Evolutionary conservation across 352 stramenopile species (phyloP).

Genomic region (Globisporangium sylvaticum): DNA sequence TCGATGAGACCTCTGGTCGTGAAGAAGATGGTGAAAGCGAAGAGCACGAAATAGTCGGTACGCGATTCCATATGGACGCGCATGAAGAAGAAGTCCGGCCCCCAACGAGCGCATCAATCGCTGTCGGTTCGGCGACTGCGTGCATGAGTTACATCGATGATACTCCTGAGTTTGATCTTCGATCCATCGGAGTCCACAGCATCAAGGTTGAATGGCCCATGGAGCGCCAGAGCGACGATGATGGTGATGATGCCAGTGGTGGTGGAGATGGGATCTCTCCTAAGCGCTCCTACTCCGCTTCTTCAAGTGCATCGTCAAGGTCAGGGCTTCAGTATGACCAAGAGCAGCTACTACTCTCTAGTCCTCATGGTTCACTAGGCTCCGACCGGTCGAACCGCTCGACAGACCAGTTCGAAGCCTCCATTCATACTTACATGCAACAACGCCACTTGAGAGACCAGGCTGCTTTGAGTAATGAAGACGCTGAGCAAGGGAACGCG

Average conservation of each 20-base stretch:
- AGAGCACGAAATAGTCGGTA: background rate
- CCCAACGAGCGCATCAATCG: background rate
- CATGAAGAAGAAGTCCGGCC: constrained; percentile 5
- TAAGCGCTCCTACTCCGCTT: background rate
- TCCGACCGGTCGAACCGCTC: background rate
- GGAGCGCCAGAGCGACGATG: background rate
- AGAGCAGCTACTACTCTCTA: background rate
- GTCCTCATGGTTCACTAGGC: background rate
- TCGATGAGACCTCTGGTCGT: background rate
- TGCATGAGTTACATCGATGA: background rate
- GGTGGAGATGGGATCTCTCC: background rate
- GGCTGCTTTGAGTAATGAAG: background rate
- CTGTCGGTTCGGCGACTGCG: background rate
- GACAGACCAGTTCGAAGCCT: constrained; percentile 2
- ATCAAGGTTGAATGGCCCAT: constrained; percentile 43
- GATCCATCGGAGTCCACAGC: constrained; percentile 47
- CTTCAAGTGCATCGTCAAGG: constrained; percentile 3
- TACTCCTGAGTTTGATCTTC: constrained; percentile 24
- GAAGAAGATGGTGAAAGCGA: background rate
- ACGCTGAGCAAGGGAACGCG: background rate
- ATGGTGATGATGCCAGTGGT: background rate
- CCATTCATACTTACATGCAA: constrained; percentile 12
- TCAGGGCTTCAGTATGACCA: background rate
- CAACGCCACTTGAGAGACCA: constrained; percentile 6
- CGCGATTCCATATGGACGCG: background rate